phyloP scores from a whole-genome alignment of 169 alveolate genomes.

The Plasmodium blacklocki region DNA sequence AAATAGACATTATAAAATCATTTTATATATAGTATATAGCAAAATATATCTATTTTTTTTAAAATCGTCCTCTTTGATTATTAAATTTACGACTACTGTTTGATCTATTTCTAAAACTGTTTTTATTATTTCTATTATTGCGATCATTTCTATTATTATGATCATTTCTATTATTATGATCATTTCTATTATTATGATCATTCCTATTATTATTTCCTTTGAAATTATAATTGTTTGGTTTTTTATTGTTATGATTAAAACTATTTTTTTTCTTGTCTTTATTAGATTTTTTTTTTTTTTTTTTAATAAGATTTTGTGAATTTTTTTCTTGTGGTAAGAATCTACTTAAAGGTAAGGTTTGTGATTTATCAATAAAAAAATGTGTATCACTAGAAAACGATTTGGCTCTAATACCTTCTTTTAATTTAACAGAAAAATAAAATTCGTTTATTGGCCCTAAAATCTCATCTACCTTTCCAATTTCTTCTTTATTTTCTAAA shows the following conservation, averaged over 20 bases:
- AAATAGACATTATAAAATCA: background rate
- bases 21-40: background rate
- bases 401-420: constrained; percentile 89
- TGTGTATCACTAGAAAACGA: constrained; percentile 87
- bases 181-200: constrained; percentile 75
- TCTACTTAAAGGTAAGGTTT: constrained; percentile 90
- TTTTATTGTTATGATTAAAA: constrained; percentile 46
- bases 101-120: constrained; percentile 40
- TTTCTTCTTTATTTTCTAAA: constrained; percentile 94
- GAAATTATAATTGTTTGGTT: constrained; percentile 73
- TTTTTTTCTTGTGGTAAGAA: constrained; percentile 83
- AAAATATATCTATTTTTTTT: background rate
- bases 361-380: constrained; percentile 88
- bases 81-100: constrained; percentile 46
- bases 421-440: constrained; percentile 90
- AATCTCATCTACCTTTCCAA: constrained; percentile 96
- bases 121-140: constrained; percentile 23
- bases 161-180: constrained; percentile 62
- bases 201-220: constrained; percentile 77
- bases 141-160: constrained; percentile 76
- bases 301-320: constrained; percentile 59
- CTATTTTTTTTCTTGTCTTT: constrained; percentile 77
- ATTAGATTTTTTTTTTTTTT: constrained; percentile 79
- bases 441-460: constrained; percentile 94
- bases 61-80: constrained; percentile 67